These are phyloP conservation scores for Lizanozyma gosingica DNA, from an alignment of 1,139 yeast species.

Conservation along the genomic window DNA sequence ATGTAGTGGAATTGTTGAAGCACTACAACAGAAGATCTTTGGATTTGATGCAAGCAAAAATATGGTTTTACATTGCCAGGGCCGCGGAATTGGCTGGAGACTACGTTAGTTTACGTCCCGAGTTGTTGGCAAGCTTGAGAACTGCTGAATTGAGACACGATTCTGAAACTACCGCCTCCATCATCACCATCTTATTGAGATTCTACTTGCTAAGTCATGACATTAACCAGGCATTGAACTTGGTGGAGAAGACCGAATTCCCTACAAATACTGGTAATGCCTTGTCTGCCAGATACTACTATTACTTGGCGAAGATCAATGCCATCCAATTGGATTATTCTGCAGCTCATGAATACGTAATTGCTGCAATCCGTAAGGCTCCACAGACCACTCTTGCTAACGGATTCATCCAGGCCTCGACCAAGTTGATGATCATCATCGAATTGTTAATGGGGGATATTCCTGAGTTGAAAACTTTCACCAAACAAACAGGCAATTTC, in stretches of 20 bases:
- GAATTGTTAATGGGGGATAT: slow-evolving; percentile 95
- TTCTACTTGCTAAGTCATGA: slow-evolving; percentile 74
- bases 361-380: slow-evolving; percentile 93
- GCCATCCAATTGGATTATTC: slow-evolving; percentile 93
- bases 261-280: slow-evolving; percentile 85
- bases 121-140: slow-evolving; percentile 65
- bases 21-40: slow-evolving; percentile 72
- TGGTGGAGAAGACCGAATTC: slow-evolving; percentile 81
- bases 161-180: slow-evolving; percentile 80
- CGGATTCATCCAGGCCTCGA: slow-evolving; percentile 86
- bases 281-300: slow-evolving; percentile 83
- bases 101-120: slow-evolving; percentile 56
- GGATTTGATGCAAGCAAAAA: slow-evolving; percentile 81
- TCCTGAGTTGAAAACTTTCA: slow-evolving; percentile 83
- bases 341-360: slow-evolving; percentile 80
- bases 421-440: slow-evolving; percentile 79
- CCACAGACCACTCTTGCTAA: slow-evolving; percentile 82
- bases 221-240: slow-evolving; percentile 78
- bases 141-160: slow-evolving; percentile 91
- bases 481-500: slow-evolving; percentile 47
- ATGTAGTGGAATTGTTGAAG: slow-evolving; percentile 48
- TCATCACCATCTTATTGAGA: slow-evolving; percentile 76
- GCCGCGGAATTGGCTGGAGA: slow-evolving; percentile 63
- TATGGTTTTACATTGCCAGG: slow-evolving; percentile 87
- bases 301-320: slow-evolving; percentile 80